Conservation (phyloP, 192 early-diverging fungal genomes). For the Allomyces arbusculus region DNA sequence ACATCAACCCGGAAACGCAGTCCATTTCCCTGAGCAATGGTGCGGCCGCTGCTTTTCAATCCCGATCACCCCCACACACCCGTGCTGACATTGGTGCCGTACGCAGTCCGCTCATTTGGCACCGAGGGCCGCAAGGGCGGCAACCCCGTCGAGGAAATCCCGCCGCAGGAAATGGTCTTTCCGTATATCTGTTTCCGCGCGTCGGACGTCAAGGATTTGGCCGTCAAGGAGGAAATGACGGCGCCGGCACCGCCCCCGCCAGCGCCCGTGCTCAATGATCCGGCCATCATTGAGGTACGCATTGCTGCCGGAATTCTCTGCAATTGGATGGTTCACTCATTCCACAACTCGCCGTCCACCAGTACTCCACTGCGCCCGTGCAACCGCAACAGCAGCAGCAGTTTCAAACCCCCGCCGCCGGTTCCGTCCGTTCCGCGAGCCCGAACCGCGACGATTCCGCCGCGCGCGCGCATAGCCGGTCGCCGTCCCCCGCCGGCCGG, state of each 20-base stretch:
- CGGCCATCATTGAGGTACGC: slow-evolving; percentile 41
- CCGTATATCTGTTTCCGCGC: slow-evolving; percentile 87
- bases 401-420: slow-evolving; percentile 6
- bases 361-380: slow-evolving; percentile 15
- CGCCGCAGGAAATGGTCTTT: slow-evolving; percentile 62
- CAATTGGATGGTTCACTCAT: no score
- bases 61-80: background rate
- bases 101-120: slow-evolving; percentile 68
- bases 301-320: background rate
- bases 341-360: background rate
- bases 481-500: slow-evolving; percentile 6
- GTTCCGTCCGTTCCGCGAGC: background rate
- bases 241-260: slow-evolving; percentile 27
- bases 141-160: slow-evolving; percentile 65
- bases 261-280: slow-evolving; percentile 53
- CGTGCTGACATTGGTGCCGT: background rate
- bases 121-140: slow-evolving; percentile 70
- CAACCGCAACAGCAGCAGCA: slow-evolving; percentile 9
- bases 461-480: no score
- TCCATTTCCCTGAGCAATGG: slow-evolving; percentile 81
- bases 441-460: background rate
- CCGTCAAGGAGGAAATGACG: slow-evolving; percentile 30
- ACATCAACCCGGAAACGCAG: slow-evolving; percentile 64
- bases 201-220: slow-evolving; percentile 73
- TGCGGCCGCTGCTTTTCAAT: slow-evolving; percentile 9